Base-by-base conservation (phyloP, 2,329 filamentous ascomycete species). In the Penicillium verrucosum region DNA sequence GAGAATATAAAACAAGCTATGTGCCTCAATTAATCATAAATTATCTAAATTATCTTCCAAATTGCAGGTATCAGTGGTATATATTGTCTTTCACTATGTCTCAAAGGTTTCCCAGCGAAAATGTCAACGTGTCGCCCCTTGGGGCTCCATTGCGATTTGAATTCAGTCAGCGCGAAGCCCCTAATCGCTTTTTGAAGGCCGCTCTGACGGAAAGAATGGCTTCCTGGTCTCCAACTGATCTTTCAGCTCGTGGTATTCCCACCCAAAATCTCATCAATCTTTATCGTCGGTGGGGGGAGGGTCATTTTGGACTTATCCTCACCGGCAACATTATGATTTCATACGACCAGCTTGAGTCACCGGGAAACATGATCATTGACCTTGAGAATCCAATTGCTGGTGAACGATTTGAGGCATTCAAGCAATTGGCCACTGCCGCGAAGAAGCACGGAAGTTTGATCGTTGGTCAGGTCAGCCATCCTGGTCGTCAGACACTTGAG, bases 141-240 rank as follows among this genome's bases (percentile, higher is more conserved):
- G 79, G 70, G 12, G 62, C 76, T 62, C 79, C 81, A 10, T 72
- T 84, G 45, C 68, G 73, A 18, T 82, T 82, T 59, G 70, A 73
- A 27, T 82, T 83, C 69, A 81, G 80, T 41, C 78, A 80, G 50
- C 78, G 76, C 55, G 81, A 79, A 1, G 85, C 85, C 1, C 81
- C 80, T 41, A 89, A 89, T 68, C 78, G 85, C n/a, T 85, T 88
- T 65, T 70, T 88, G 61, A 89, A 89, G 70, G 84, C 77, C 6
- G 82, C 87, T 41, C 88, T 89, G 86, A 83, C 82, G 2, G 87
- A 89, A 68, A 76, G 80, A 8, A 73, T 88, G 14, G 82, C 84
- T 0, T 84, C 81, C 5, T 89, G 84, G 83, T 78, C 82, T 56
- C 75, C 80, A 7, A 78, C 78, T 25, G 77, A 83, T 54, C 63